phyloP scores from a whole-genome alignment of 371 early-diverging fungal species.

The Rhizopus delemar region DNA sequence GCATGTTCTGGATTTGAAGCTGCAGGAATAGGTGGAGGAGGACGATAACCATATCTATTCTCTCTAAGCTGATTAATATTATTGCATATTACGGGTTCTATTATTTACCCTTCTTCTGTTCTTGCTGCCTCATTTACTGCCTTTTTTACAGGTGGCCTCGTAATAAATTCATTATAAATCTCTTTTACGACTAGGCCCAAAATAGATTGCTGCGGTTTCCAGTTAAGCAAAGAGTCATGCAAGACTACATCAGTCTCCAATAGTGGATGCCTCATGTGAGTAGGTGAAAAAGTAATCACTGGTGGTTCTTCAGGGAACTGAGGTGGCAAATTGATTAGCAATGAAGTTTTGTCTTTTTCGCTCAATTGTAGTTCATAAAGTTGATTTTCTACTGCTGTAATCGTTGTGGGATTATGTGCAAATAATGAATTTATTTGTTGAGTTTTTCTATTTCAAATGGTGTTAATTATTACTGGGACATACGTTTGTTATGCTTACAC shows the following conservation, averaged over 20 bases:
- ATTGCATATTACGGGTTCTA: not conserved
- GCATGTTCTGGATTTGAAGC: slow-evolving; percentile 20
- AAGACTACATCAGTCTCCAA: slow-evolving; percentile 55
- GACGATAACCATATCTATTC: slow-evolving; percentile 41
- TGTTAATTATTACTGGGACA: not conserved
- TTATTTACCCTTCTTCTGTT: slow-evolving; percentile 26
- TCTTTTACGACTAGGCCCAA: slow-evolving; percentile 57
- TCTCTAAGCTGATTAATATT: not conserved
- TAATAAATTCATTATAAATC: slow-evolving; percentile 50
- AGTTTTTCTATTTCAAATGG: slow-evolving; percentile 26
- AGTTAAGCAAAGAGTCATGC: slow-evolving; percentile 33
- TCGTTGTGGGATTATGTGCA: slow-evolving; percentile 33
- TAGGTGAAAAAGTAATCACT: slow-evolving; percentile 59
- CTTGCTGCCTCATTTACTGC: slow-evolving; percentile 1
- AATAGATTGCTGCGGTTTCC: slow-evolving; percentile 33
- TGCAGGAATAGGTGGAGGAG: slow-evolving; percentile 49
- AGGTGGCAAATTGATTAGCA: slow-evolving; percentile 50
- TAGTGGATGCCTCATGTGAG: slow-evolving; percentile 58
- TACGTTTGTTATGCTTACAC: slow-evolving; percentile 3
- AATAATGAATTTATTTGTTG: slow-evolving; percentile 46
- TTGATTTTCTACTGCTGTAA: slow-evolving; percentile 37
- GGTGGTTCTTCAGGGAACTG: slow-evolving; percentile 61
- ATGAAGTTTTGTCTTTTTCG: slow-evolving; percentile 23
- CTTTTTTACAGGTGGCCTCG: slow-evolving; percentile 43
- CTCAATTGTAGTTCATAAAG: slow-evolving; percentile 43